Conservation (phyloP, 2,329 filamentous ascomycete species). For the Epichloe typhina region DNA sequence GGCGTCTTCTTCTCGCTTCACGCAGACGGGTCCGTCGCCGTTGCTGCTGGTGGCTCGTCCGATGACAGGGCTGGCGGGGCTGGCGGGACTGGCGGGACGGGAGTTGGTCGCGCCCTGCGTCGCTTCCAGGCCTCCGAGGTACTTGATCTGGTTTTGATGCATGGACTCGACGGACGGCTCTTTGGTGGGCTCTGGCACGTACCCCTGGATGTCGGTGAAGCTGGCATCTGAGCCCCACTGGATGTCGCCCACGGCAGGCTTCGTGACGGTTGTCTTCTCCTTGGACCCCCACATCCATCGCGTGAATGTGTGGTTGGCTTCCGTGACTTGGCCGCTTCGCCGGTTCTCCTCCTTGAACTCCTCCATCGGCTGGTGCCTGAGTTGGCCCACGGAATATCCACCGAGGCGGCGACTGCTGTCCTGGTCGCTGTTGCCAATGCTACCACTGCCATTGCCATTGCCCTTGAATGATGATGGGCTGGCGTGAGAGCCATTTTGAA, state of each 20-base stretch:
- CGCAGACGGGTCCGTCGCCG: constrained; percentile 10
- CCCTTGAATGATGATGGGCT: neutral
- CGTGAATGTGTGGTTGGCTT: constrained; percentile 24
- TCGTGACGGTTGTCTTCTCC: constrained; percentile 17
- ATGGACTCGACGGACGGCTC: constrained; percentile 47
- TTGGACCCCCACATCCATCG: constrained; percentile 27
- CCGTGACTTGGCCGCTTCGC: constrained; percentile 17
- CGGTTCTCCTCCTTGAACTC: constrained; percentile 28
- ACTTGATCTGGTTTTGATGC: constrained; percentile 39
- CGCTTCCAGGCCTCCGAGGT: constrained; percentile 43
- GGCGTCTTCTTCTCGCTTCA: constrained; percentile 22
- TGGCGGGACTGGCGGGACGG: constrained; percentile 26
- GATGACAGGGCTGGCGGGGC: constrained; percentile 29
- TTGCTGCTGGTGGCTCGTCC: constrained; percentile 9
- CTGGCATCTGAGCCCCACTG: constrained; percentile 58
- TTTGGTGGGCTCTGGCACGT: constrained; percentile 40
- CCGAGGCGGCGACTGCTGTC: constrained; percentile 13
- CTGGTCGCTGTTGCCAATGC: constrained; percentile 14
- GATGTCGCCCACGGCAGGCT: constrained; percentile 31
- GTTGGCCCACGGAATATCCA: constrained; percentile 25
- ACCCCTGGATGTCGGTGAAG: constrained; percentile 46
- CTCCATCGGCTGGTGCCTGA: constrained; percentile 29
- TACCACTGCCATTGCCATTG: constrained; percentile 6
- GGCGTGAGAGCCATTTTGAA: constrained; percentile 28
- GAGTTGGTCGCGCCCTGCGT: constrained; percentile 47